These are phyloP conservation scores for Curvularia hawaiiensis DNA, from an alignment of 2,329 filamentous ascomycete species.

Conservation along the genomic window DNA sequence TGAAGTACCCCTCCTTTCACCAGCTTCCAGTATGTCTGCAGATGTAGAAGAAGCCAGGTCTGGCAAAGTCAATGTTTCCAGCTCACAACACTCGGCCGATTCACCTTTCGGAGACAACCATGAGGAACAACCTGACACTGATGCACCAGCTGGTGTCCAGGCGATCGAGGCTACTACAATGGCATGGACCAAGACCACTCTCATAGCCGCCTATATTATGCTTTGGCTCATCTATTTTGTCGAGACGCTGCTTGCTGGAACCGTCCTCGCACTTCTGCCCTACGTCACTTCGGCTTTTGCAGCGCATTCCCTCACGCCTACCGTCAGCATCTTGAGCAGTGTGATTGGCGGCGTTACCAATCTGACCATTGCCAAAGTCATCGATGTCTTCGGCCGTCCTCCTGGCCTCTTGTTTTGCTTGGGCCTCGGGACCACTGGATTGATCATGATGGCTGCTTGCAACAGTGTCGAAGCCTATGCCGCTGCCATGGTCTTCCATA, in stretches of 20 bases:
- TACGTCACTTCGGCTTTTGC: constrained; percentile 48
- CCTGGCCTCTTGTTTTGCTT: constrained; percentile 41
- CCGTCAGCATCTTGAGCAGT: constrained; percentile 38
- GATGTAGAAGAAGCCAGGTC: background rate
- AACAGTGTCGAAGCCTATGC: constrained; percentile 64
- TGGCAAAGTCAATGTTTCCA: background rate
- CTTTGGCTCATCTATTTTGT: constrained; percentile 45
- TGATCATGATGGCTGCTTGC: constrained; percentile 71
- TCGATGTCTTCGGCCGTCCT: constrained; percentile 48
- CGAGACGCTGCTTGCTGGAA: constrained; percentile 51
- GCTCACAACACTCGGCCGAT: background rate
- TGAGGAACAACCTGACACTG: background rate
- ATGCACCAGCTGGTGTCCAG: constrained; percentile 10
- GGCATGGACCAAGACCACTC: constrained; percentile 9
- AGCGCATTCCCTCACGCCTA: constrained; percentile 40
- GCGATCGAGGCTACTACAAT: constrained; percentile 12
- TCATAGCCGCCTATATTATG: constrained; percentile 10
- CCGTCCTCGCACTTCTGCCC: constrained; percentile 42
- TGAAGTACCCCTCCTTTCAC: constrained; percentile 1
- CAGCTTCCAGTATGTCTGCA: background rate
- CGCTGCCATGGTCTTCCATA: constrained; percentile 69
- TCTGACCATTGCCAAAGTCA: constrained; percentile 46
- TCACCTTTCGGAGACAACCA: background rate
- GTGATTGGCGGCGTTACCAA: constrained; percentile 44
- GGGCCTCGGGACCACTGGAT: constrained; percentile 18